Evolutionary conservation across 1,284 basidiomycete genomes (phyloP).

Genomic region (Neotropicomus parvogracilis): DNA sequence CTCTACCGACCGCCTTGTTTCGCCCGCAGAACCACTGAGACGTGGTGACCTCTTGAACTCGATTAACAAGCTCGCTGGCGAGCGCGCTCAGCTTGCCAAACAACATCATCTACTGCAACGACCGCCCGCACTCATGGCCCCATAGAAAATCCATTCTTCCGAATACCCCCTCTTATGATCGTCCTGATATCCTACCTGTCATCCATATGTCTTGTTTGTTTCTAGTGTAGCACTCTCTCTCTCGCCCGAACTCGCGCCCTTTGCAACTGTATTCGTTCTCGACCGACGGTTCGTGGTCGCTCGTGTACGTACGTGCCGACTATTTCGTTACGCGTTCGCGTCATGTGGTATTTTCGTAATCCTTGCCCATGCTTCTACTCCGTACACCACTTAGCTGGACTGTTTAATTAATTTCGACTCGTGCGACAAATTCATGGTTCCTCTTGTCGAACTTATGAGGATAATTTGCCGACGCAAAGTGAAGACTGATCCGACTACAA

Average conservation of each 20-base stretch:
- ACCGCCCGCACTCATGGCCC: conserved; percentile 31
- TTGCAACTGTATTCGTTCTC: conserved; percentile 11
- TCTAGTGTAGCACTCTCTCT: conserved; percentile 18
- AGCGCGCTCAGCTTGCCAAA: conserved; percentile 36
- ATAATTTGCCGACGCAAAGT: no score
- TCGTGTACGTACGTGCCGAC: background rate
- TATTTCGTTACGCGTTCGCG: background rate
- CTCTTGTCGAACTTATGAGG: no score
- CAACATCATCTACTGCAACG: conserved; percentile 33
- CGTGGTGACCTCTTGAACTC: conserved; percentile 73
- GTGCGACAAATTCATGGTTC: background rate
- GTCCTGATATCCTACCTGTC: conserved; percentile 19
- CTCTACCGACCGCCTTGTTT: conserved; percentile 3
- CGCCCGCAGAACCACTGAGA: conserved; percentile 61
- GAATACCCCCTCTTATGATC: conserved; percentile 4
- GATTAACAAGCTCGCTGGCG: conserved; percentile 67
- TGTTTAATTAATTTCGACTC: background rate
- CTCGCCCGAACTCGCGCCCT: background rate
- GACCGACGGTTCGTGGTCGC: conserved; percentile 1
- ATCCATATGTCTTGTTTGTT: conserved; percentile 1
- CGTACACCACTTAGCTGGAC: background rate
- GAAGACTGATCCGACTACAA: no score
- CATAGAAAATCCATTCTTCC: conserved; percentile 13
- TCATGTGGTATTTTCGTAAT: background rate
- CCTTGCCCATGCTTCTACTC: background rate